Base-by-base conservation (phyloP, 805 yeast genomes). In the Kodamaea jinghongensis region DNA sequence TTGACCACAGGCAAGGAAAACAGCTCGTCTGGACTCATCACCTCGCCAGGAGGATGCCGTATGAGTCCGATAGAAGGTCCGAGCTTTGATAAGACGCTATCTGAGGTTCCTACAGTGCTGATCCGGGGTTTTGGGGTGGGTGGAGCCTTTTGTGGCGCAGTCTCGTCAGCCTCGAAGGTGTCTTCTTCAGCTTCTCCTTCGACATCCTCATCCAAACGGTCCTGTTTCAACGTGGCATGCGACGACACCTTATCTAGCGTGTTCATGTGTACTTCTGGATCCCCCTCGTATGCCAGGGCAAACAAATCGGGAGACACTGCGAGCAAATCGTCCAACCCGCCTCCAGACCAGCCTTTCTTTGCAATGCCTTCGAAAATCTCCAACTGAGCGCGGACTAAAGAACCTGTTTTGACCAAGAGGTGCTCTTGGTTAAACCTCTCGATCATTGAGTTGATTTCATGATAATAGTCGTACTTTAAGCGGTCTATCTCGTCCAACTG, bases 271-370 rank as follows among this genome's bases (percentile, higher is more conserved):
- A 17, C 13, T n/a, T 26, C 28, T 11, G 14, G 23, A 16, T 38
- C 35, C 26, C 39, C 43, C 8, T 39, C 47, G 15, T 39, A 36
- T 29, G 28, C 34, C n/a, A 36, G 35, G n/a, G 55, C 61, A 41
- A 62, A 60, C 16, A 61, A 40, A 55, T 84, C 93, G 1, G 84
- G 83, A 28, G 86, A 79, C 25, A 73, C 67, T 1, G 78, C 67
- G 16, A 85, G 64, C 38, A 85, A 63, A 17, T 75, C 81, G 53
- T 87, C 96, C 25, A 88, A 63, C 0, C 96, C 96, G 17, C 91
- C 93, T 10, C 95, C 96, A 3, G 83, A 74, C 86, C 89, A 82
- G 4, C 95, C 93, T 54, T 88, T 88, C 41, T 79, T 71, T 0
- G 95, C 95, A 15, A 88, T 78, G 17, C 84, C 82, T 52, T 86